phyloP scores from a whole-genome alignment of 2,329 filamentous ascomycete species.

The Triangularia verruculosa region DNA sequence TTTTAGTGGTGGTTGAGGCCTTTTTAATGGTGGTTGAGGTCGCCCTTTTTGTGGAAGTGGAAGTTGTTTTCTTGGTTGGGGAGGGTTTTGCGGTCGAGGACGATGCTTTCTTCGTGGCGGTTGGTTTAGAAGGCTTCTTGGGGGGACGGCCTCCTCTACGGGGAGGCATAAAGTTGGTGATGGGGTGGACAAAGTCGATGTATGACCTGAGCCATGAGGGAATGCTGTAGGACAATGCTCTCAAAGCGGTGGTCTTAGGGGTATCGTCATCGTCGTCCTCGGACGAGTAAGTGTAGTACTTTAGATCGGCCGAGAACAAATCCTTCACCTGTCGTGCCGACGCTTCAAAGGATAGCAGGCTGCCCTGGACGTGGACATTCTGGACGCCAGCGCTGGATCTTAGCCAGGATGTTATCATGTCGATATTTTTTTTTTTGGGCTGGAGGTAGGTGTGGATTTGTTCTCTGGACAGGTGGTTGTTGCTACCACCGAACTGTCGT shows the following conservation, averaged over 20 bases:
- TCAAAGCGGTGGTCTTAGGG: slow-evolving; percentile 36
- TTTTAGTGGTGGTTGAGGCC: neutral
- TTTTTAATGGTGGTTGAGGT: neutral
- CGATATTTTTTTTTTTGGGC: slow-evolving; percentile 35
- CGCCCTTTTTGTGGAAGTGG: slow-evolving; percentile 24
- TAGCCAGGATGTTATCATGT: slow-evolving; percentile 43
- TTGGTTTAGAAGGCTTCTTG: slow-evolving; percentile 13
- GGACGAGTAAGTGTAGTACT: slow-evolving; percentile 40
- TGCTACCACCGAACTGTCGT: slow-evolving; percentile 21
- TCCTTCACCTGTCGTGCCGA: slow-evolving; percentile 39
- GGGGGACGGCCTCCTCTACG: slow-evolving; percentile 27
- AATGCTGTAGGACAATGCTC: slow-evolving; percentile 44
- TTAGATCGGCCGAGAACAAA: slow-evolving; percentile 42
- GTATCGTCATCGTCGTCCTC: slow-evolving; percentile 21
- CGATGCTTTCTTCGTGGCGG: neutral
- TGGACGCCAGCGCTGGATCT: slow-evolving; percentile 35
- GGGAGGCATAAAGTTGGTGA: slow-evolving; percentile 49
- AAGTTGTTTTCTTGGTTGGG: slow-evolving; percentile 15
- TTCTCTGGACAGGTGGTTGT: slow-evolving; percentile 35
- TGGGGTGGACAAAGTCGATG: slow-evolving; percentile 47
- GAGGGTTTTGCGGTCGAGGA: neutral
- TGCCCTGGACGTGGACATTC: slow-evolving; percentile 34
- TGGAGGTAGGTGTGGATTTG: slow-evolving; percentile 38
- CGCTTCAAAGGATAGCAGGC: slow-evolving; percentile 43
- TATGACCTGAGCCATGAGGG: slow-evolving; percentile 38